Percentiles rank a stretch among this genome's conserved stretches.
Conservation (phyloP, 495 filamentous ascomycete genomes). For the Neurospora africana region DNA sequence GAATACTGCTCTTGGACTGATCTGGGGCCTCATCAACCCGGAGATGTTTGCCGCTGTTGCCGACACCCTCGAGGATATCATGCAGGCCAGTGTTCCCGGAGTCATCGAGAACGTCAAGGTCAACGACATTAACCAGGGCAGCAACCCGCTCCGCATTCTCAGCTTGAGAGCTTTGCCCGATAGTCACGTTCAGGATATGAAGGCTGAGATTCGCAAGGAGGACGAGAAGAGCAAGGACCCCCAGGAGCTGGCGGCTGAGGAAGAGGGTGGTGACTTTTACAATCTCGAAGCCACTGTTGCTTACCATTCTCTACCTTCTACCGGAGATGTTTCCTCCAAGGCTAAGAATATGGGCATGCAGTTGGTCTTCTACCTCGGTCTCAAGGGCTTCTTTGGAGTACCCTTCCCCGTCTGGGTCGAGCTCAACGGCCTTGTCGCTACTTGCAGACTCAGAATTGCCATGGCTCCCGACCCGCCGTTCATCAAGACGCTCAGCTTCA, state of each 20-base stretch:
- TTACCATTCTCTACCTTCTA: conserved; percentile 76
- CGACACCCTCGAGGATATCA: conserved; percentile 61
- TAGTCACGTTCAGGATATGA: conserved; percentile 64
- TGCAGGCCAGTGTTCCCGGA: conserved; percentile 86
- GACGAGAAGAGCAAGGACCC: conserved; percentile 75
- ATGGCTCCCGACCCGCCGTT: conserved; percentile 87
- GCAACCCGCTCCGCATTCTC: conserved; percentile 80
- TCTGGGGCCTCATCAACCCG: conserved; percentile 86
- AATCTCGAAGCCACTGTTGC: conserved; percentile 91
- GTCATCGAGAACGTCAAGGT: conserved; percentile 90
- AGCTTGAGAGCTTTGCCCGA: conserved; percentile 83
- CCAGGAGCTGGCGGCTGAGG: conserved; percentile 76
- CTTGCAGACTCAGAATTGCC: conserved; percentile 67
- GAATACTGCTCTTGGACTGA: conserved; percentile 69
- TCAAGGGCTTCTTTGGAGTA: conserved; percentile 78
- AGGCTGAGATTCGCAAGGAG: conserved; percentile 62
- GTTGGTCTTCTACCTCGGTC: conserved; percentile 82
- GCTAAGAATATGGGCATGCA: conserved; percentile 93
- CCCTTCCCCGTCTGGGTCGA: conserved; percentile 86
- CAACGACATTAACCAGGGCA: conserved; percentile 91
- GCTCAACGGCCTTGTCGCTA: conserved; percentile 74
- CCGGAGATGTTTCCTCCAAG: conserved; percentile 57
- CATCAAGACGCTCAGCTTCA: conserved; percentile 84
- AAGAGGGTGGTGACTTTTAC: conserved; percentile 88
- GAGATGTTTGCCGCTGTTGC: conserved; percentile 72